Conservation (phyloP, 2,329 filamentous ascomycete species). For the Bertia moriformis region DNA sequence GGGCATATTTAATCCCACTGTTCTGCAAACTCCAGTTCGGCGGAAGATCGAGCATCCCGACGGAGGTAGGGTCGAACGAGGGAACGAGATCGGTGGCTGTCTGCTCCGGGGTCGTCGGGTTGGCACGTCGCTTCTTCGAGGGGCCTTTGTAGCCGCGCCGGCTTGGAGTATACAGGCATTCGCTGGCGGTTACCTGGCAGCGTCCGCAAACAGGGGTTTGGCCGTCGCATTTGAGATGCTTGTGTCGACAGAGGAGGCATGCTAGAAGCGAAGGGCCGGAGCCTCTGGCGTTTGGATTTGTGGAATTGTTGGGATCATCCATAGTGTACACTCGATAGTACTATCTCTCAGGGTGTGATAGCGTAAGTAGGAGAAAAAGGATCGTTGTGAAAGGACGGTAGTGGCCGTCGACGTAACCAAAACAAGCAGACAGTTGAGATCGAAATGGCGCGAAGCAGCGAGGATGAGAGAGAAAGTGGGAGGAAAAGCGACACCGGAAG, state of each 20-base stretch:
- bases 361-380: too few species aligned
- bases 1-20: neutral
- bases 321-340: too few species aligned
- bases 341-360: too few species aligned
- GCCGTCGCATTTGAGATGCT: constrained; percentile 1
- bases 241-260: neutral
- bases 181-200: neutral
- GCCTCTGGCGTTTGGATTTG: too few species aligned
- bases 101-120: neutral
- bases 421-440: too few species aligned
- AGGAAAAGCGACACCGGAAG: too few species aligned
- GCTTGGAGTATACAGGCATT: neutral
- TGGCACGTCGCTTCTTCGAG: neutral
- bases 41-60: neutral
- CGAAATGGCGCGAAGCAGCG: too few species aligned
- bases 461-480: too few species aligned
- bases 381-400: too few species aligned
- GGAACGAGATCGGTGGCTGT: neutral
- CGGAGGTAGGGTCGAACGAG: neutral
- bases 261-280: neutral
- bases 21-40: neutral
- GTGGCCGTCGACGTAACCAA: too few species aligned
- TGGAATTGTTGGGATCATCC: too few species aligned
- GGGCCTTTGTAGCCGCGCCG: neutral
- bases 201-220: neutral